A percentile compares a stretch with the other conserved stretches of the same genome.
Conservation (phyloP, 2,329 filamentous ascomycete species). For the Coniochaeta sp. region DNA sequence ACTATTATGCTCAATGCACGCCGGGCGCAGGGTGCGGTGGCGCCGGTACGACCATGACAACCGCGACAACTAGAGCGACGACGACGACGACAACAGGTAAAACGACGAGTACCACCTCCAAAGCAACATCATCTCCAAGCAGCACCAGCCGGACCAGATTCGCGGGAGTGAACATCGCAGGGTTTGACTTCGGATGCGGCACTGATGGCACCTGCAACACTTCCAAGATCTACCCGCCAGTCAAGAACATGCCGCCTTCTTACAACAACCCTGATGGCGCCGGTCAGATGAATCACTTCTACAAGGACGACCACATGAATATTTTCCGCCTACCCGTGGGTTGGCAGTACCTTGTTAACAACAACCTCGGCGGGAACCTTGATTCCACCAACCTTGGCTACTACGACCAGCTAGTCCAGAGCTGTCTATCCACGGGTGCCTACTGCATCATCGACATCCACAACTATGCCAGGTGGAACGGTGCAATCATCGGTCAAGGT, state of each 20-base stretch:
- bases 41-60: not conserved
- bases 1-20: constrained; percentile 17
- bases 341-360: constrained; percentile 52
- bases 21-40: constrained; percentile 1
- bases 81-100: not conserved
- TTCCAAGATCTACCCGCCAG: not conserved
- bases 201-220: constrained; percentile 2
- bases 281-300: constrained; percentile 4
- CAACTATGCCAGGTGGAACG: constrained; percentile 55
- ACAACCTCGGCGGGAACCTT: constrained; percentile 39
- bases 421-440: constrained; percentile 46
- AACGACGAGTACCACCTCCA: not conserved
- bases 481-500: constrained; percentile 55
- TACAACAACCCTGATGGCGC: constrained; percentile 4
- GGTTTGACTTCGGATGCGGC: constrained; percentile 3
- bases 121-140: not conserved
- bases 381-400: constrained; percentile 37
- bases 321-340: constrained; percentile 27
- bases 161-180: constrained; percentile 3
- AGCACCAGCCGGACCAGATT: not conserved
- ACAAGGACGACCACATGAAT: constrained; percentile 2
- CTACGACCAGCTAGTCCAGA: constrained; percentile 48
- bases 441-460: constrained; percentile 49
- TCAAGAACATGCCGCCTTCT: not conserved
- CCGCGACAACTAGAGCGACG: not conserved